Evolutionary conservation across 441 rosid species (phyloP).

Genomic region (Corymbia calophylla): DNA sequence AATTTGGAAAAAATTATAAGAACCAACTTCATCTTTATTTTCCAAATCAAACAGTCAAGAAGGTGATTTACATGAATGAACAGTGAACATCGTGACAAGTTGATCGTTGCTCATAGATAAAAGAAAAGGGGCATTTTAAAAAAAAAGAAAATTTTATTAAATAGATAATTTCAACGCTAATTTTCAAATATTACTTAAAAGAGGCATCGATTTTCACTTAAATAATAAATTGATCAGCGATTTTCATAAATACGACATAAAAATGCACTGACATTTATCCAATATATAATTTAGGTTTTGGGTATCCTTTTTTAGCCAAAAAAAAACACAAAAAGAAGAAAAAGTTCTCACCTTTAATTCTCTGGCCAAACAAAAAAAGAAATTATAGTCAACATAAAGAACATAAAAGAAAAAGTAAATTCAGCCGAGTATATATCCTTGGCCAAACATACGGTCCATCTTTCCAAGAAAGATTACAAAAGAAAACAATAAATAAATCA

Average conservation of each 20-base stretch:
- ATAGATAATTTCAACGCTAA: neutral
- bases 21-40: neutral
- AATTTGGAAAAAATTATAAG: neutral
- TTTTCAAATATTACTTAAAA: neutral
- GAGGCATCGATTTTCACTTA: accelerated
- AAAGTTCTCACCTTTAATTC: neutral
- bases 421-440: neutral
- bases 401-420: neutral
- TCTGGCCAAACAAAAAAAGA: neutral
- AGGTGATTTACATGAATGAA: neutral
- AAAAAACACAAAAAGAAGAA: neutral
- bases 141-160: too few species aligned
- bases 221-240: neutral
- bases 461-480: neutral
- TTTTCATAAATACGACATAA: neutral
- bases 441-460: neutral
- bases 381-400: neutral
- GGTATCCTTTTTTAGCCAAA: neutral
- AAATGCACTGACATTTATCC: accelerated
- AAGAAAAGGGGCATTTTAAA: neutral
- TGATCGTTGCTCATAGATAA: neutral
- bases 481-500: neutral
- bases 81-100: neutral
- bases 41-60: too few species aligned
- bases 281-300: neutral